phyloP scores from a whole-genome alignment of 2,329 filamentous ascomycete species.

The Penicillium paneum region DNA sequence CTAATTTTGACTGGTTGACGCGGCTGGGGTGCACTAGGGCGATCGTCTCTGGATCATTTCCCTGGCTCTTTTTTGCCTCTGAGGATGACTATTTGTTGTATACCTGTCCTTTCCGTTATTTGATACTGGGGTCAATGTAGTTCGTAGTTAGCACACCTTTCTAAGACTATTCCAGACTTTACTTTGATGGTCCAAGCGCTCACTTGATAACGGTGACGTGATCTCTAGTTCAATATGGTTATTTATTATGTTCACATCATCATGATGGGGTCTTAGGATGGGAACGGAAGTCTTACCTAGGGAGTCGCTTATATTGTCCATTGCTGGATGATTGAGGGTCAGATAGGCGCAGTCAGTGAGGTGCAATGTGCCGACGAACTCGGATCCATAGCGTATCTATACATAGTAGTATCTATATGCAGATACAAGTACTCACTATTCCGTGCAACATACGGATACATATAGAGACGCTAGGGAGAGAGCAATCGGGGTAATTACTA shows the following conservation, averaged over 20 bases:
- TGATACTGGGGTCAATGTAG: not conserved
- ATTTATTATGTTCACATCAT: constrained; percentile 2
- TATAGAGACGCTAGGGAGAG: not conserved
- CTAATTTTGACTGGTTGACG: constrained; percentile 13
- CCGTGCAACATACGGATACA: not conserved
- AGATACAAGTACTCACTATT: not conserved
- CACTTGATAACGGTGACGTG: constrained; percentile 8
- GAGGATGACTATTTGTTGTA: not conserved
- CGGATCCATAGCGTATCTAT: not conserved
- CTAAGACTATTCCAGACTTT: not conserved
- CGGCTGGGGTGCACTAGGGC: constrained; percentile 16
- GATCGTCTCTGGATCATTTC: constrained; percentile 25
- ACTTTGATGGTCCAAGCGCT: constrained; percentile 2
- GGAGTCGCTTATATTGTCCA: constrained; percentile 6
- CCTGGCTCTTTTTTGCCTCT: not conserved
- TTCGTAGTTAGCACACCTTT: not conserved
- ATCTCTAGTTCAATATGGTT: not conserved
- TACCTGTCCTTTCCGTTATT: constrained; percentile 4
- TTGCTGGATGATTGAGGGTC: not conserved
- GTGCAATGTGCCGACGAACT: not conserved
- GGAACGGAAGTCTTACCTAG: not conserved
- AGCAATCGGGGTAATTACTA: not conserved
- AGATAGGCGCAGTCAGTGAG: not conserved
- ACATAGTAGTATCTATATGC: not conserved
- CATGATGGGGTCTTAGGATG: constrained; percentile 2